phyloP scores from a whole-genome alignment of 2,329 filamentous ascomycete species.

The Amylocarpus encephaloides region DNA sequence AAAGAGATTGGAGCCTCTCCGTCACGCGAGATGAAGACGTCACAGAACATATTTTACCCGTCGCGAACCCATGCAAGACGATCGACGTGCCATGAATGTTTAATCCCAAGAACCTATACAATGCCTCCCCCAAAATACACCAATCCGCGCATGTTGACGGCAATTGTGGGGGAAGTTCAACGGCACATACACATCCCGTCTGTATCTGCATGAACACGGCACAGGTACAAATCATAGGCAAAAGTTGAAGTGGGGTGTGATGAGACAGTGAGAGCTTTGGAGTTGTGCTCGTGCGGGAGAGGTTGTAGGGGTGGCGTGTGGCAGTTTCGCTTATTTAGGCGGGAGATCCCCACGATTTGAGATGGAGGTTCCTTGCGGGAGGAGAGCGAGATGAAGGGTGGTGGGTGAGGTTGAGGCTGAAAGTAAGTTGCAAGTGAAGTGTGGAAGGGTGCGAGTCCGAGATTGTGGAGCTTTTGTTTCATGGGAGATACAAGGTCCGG shows the following conservation, averaged over 20 bases:
- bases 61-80: no score
- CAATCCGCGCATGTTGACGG: neutral
- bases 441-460: no score
- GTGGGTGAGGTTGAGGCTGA: no score
- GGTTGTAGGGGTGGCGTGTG: neutral
- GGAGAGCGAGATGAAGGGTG: no score
- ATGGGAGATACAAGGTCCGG: no score
- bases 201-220: conserved; percentile 2
- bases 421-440: no score
- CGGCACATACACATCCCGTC: neutral
- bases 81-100: neutral
- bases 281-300: neutral
- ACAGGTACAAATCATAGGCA: neutral
- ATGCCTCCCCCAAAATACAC: conserved; percentile 1
- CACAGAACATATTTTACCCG: neutral
- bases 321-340: neutral
- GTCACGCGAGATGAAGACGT: neutral
- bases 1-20: neutral
- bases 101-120: neutral
- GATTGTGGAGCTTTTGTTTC: no score
- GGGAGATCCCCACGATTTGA: neutral
- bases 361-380: no score
- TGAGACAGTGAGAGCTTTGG: conserved; percentile 9
- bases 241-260: neutral
- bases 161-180: neutral